Evolutionary conservation across 352 stramenopile species (phyloP).

Genomic region (Phytophthora brassicae): DNA sequence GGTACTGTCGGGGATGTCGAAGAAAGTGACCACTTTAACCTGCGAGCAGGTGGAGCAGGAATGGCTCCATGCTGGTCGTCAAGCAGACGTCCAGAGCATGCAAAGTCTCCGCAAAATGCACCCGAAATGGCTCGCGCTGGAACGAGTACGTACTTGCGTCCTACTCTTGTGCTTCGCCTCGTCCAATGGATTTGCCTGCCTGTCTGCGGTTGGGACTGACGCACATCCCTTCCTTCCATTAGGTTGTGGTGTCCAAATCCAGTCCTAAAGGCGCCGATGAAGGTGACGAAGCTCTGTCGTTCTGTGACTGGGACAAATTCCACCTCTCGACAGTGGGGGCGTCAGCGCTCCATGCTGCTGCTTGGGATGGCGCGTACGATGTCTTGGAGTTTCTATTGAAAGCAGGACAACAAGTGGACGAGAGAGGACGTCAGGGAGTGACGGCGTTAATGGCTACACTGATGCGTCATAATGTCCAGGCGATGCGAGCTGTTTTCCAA

Average conservation of each 20-base stretch:
- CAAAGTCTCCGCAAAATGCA: conserved; percentile 29
- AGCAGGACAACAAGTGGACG: conserved; percentile 30
- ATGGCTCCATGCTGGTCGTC: conserved; percentile 34
- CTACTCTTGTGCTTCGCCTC: conserved; percentile 36
- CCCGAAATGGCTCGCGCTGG: conserved; percentile 34
- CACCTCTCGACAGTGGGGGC: conserved; percentile 35
- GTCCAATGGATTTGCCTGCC: conserved; percentile 25
- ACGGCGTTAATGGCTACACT: conserved; percentile 39
- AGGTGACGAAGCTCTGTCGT: conserved; percentile 24
- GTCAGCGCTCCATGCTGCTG: conserved; percentile 38
- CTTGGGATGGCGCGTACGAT: conserved; percentile 31
- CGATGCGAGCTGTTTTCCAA: conserved; percentile 39
- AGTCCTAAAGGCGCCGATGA: conserved; percentile 18
- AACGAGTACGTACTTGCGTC: conserved; percentile 38
- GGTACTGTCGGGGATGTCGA: conserved; percentile 22
- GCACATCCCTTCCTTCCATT: conserved; percentile 12
- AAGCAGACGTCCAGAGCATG: conserved; percentile 30
- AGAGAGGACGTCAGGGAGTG: conserved; percentile 24
- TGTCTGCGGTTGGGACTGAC: conserved; percentile 26
- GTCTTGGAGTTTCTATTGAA: conserved; percentile 34
- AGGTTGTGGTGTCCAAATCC: conserved; percentile 25
- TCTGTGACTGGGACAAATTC: conserved; percentile 42
- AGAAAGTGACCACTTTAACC: conserved; percentile 1
- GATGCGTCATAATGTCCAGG: conserved; percentile 40
- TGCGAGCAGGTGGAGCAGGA: conserved; percentile 21